A percentile compares a stretch with the other conserved stretches of the same genome.
Evolutionary conservation across 129 eudicot genomes (phyloP).

Genomic region (Scalesia atractyloides): DNA sequence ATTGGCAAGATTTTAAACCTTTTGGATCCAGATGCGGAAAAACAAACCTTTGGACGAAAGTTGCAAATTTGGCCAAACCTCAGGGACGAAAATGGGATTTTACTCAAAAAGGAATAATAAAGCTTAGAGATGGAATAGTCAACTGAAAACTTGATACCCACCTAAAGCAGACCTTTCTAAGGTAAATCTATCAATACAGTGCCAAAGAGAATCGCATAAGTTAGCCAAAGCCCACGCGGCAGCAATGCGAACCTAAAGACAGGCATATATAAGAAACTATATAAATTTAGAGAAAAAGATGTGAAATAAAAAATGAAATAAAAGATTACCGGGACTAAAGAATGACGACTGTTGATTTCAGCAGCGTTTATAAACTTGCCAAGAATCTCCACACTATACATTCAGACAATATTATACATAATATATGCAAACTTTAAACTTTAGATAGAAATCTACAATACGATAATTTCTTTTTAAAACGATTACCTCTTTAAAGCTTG

Average conservation of each 20-base stretch:
- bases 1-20: too few species aligned
- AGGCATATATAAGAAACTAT: neutral
- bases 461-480: conserved; percentile 5
- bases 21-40: too few species aligned
- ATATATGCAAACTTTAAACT: conserved; percentile 4
- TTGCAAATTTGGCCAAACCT: too few species aligned
- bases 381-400: conserved; percentile 62
- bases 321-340: conserved; percentile 59
- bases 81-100: too few species aligned
- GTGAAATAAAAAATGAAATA: neutral
- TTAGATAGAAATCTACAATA: neutral
- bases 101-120: neutral
- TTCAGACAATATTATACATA: conserved; percentile 6
- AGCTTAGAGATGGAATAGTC: neutral
- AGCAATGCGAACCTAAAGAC: conserved; percentile 81
- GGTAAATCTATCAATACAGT: conserved; percentile 44
- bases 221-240: conserved; percentile 98
- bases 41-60: too few species aligned
- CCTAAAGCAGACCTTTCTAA: conserved; percentile 43
- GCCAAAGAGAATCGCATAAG: conserved; percentile 84
- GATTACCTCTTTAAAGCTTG: conserved; percentile 63
- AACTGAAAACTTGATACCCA: conserved; percentile 24
- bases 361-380: conserved; percentile 71
- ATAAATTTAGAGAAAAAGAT: conserved; percentile 7
- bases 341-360: conserved; percentile 57